Conservation (phyloP, 1,139 yeast species). For the Blastobotrys arbuscula region DNA sequence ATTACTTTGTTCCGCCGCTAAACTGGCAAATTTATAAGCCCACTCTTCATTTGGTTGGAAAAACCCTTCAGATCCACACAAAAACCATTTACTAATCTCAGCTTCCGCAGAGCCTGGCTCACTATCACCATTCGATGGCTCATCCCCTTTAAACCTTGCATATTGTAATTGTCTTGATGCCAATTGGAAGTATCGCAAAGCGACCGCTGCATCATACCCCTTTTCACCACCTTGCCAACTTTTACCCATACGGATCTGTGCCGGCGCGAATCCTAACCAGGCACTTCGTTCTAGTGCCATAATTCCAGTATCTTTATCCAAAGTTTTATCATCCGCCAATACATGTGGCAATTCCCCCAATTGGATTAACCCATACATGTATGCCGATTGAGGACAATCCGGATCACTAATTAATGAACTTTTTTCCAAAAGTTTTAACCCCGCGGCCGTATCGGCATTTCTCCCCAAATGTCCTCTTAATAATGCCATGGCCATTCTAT, state of each 20-base stretch:
- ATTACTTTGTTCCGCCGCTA: conserved; percentile 33
- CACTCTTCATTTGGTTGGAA: conserved; percentile 34
- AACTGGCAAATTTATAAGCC: conserved; percentile 36
- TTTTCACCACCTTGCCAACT: conserved; percentile 37
- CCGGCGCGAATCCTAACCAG: conserved; percentile 36
- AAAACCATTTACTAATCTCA: conserved; percentile 39
- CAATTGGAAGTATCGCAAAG: conserved; percentile 37
- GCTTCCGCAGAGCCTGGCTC: conserved; percentile 34
- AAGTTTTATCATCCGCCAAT: conserved; percentile 10
- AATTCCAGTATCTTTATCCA: conserved; percentile 24
- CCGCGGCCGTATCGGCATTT: conserved; percentile 25
- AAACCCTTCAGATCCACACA: conserved; percentile 34
- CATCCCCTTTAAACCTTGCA: conserved; percentile 21
- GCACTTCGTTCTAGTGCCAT: conserved; percentile 36
- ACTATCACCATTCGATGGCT: conserved; percentile 13
- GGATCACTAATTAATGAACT: conserved; percentile 33
- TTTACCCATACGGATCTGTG: conserved; percentile 37
- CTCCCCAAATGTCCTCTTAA: conserved; percentile 34
- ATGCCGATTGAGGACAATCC: conserved; percentile 38
- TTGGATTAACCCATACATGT: conserved; percentile 34
- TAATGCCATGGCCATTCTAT: conserved; percentile 35
- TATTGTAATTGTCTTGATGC: conserved; percentile 37
- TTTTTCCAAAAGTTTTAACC: conserved; percentile 28
- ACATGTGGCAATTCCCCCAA: conserved; percentile 33
- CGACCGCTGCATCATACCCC: conserved; percentile 35